Evolutionary conservation across 2,329 filamentous ascomycete species (phyloP).

Genomic region (Mycosphaerella sp.): DNA sequence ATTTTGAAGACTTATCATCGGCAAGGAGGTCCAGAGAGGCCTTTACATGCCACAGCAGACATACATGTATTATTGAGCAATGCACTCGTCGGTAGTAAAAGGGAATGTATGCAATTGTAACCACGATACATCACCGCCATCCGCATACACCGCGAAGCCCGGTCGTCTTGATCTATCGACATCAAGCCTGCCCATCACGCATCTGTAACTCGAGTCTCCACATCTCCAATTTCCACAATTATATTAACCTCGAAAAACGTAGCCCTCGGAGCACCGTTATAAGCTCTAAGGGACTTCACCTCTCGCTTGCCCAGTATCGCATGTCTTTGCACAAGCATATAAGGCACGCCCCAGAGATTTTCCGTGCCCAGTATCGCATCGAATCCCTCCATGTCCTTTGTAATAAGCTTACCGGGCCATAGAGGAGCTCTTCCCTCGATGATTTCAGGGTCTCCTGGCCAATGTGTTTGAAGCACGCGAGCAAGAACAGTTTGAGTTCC

Average conservation of each 20-base stretch:
- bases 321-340: slow-evolving; percentile 14
- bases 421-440: slow-evolving; percentile 4
- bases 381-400: slow-evolving; percentile 7
- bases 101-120: too few relatives aligned
- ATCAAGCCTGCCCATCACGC: background rate
- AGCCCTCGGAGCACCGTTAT: background rate
- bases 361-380: slow-evolving; percentile 11
- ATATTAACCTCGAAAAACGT: slow-evolving; percentile 12
- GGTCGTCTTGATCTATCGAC: too few relatives aligned
- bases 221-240: slow-evolving; percentile 17
- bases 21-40: too few relatives aligned
- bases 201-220: background rate
- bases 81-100: too few relatives aligned
- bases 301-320: slow-evolving; percentile 9
- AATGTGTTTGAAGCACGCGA: slow-evolving; percentile 6
- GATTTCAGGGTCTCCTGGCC: background rate
- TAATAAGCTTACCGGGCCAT: slow-evolving; percentile 10
- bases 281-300: slow-evolving; percentile 14
- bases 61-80: too few relatives aligned
- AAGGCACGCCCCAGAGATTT: slow-evolving; percentile 13
- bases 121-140: too few relatives aligned
- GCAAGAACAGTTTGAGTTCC: slow-evolving; percentile 10
- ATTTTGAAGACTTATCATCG: too few relatives aligned
- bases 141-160: too few relatives aligned
- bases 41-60: too few relatives aligned